Evolutionary conservation across 192 early-diverging fungal genomes (phyloP).

Genomic region (Backusella morwellensis): DNA sequence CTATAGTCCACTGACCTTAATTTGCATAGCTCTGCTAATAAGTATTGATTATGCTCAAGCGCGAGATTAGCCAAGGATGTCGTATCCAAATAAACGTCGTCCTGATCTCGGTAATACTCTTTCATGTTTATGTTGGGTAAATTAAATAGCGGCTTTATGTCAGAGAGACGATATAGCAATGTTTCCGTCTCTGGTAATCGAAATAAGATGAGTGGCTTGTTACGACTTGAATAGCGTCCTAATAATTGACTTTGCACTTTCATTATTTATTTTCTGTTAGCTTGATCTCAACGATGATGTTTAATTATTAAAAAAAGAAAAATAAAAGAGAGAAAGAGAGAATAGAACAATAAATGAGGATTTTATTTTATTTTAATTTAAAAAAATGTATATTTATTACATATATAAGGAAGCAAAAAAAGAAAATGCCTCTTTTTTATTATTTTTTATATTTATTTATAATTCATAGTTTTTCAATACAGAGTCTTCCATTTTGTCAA

Average conservation of each 20-base stretch:
- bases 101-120: slow-evolving; percentile 12
- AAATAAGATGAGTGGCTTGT: too few species aligned
- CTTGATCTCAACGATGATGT: too few species aligned
- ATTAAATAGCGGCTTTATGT: slow-evolving; percentile 5
- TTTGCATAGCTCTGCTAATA: slow-evolving; percentile 37
- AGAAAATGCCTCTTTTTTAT: background rate
- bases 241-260: too few species aligned
- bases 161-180: slow-evolving; percentile 6
- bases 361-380: too few species aligned
- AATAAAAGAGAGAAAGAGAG: too few species aligned
- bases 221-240: too few species aligned
- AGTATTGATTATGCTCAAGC: slow-evolving; percentile 17
- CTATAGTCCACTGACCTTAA: slow-evolving; percentile 18
- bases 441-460: background rate
- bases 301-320: too few species aligned
- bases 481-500: slow-evolving; percentile 42
- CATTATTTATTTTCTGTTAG: too few species aligned
- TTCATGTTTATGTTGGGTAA: background rate
- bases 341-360: too few species aligned
- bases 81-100: slow-evolving; percentile 32
- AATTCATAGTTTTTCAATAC: slow-evolving; percentile 45
- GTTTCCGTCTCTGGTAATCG: background rate
- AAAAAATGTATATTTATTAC: too few species aligned
- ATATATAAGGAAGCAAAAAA: background rate
- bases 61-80: slow-evolving; percentile 30